phyloP scores from a whole-genome alignment of 2,329 filamentous ascomycete species.

The Colletotrichum sp. region DNA sequence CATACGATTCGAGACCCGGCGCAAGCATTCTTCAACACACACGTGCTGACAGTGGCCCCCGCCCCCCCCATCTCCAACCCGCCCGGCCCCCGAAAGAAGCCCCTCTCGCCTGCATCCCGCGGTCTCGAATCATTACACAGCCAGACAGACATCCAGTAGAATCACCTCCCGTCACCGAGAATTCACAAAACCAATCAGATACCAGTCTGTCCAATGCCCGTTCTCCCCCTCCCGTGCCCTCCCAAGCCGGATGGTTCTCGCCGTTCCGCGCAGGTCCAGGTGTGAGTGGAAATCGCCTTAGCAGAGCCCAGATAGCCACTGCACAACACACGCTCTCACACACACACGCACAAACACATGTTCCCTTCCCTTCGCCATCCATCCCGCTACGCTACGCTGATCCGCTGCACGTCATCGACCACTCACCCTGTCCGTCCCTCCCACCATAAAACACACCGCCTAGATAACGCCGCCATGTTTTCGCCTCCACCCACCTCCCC shows the following conservation, averaged over 20 bases:
- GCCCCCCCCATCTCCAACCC: not conserved
- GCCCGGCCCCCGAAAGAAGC: not conserved
- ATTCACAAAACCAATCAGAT: not conserved
- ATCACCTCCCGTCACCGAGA: not conserved
- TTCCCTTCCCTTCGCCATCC: not conserved
- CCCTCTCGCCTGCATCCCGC: not conserved
- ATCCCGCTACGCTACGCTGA: not conserved
- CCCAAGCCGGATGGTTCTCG: not conserved
- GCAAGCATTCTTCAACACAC: not conserved
- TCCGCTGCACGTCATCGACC: slow-evolving; percentile 15
- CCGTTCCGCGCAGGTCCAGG: not conserved
- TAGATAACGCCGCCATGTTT: not conserved
- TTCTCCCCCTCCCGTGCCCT: not conserved
- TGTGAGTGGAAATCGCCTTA: not conserved
- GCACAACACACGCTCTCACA: not conserved
- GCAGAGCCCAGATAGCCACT: not conserved
- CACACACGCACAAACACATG: not conserved
- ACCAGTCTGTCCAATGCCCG: not conserved
- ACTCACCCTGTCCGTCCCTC: not conserved
- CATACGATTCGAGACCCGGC: not conserved
- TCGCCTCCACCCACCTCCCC: not conserved
- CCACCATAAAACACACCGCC: slow-evolving; percentile 1
- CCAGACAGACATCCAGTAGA: not conserved
- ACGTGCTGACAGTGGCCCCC: not conserved
- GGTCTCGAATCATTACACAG: not conserved